These are phyloP conservation scores for Clavispora vitiphila DNA, from an alignment of 805 yeast species.

Conservation along the genomic window DNA sequence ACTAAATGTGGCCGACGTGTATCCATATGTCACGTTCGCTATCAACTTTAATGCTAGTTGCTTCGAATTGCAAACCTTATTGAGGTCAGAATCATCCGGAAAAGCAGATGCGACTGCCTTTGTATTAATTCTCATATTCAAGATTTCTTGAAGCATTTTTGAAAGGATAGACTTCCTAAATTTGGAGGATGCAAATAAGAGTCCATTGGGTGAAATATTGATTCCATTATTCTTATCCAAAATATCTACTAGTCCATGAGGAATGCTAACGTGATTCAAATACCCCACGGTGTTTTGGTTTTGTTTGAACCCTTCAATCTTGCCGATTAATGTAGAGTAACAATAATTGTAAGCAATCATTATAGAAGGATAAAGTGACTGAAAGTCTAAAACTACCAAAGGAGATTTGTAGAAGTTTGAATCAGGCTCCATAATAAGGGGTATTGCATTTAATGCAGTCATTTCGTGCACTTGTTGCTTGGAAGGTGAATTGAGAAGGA, in stretches of 20 bases:
- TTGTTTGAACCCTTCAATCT: slow-evolving; percentile 49
- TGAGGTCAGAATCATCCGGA: slow-evolving; percentile 42
- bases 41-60: slow-evolving; percentile 85
- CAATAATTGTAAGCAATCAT: slow-evolving; percentile 99
- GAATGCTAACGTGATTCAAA: slow-evolving; percentile 38
- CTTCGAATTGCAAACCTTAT: slow-evolving; percentile 60
- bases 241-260: slow-evolving; percentile 51
- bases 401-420: slow-evolving; percentile 86
- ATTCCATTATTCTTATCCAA: slow-evolving; percentile 47
- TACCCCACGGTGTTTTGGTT: slow-evolving; percentile 51
- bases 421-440: slow-evolving; percentile 89
- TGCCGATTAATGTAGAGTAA: slow-evolving; percentile 67
- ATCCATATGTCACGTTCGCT: slow-evolving; percentile 96
- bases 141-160: slow-evolving; percentile 76
- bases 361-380: slow-evolving; percentile 91
- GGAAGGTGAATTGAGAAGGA: slow-evolving; percentile 70
- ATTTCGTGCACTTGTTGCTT: slow-evolving; percentile 77
- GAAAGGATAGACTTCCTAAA: slow-evolving; percentile 72
- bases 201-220: slow-evolving; percentile 80
- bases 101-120: slow-evolving; percentile 64
- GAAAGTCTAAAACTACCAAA: slow-evolving; percentile 84
- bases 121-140: slow-evolving; percentile 74
- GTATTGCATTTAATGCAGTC: slow-evolving; percentile 81
- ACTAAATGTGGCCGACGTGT: slow-evolving; percentile 88
- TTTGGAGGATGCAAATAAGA: slow-evolving; percentile 62